A percentile compares a stretch with the other conserved stretches of the same genome.
These are phyloP conservation scores for Tetrapisispora phaffii DNA, from an alignment of 805 yeast species.

Conservation along the genomic window DNA sequence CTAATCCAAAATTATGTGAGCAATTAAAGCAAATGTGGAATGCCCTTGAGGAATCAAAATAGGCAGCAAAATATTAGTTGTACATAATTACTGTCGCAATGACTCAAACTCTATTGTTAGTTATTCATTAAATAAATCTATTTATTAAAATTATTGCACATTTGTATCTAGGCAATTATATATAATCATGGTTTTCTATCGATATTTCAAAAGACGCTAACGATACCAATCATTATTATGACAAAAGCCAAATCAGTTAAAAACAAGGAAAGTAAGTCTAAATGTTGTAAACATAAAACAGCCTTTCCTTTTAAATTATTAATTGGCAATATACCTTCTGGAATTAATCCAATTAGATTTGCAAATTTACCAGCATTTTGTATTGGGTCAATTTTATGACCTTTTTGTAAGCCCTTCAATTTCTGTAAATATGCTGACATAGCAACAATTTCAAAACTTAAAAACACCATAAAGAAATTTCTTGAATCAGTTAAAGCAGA, in stretches of 20 bases:
- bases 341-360: slow-evolving; percentile 24
- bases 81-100: no score
- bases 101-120: background rate
- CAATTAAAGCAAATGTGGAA: slow-evolving; percentile 24
- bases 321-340: slow-evolving; percentile 29
- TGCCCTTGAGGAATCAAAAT: slow-evolving; percentile 15
- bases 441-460: slow-evolving; percentile 28
- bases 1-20: slow-evolving; percentile 18
- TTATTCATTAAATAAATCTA: background rate
- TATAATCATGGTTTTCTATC: background rate
- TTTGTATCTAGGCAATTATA: background rate
- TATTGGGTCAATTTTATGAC: slow-evolving; percentile 19
- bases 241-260: slow-evolving; percentile 28
- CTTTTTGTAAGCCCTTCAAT: slow-evolving; percentile 19
- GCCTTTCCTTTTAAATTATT: slow-evolving; percentile 21
- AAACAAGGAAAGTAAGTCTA: slow-evolving; percentile 28
- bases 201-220: background rate
- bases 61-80: no score
- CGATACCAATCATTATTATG: slow-evolving; percentile 22
- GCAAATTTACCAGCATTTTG: slow-evolving; percentile 24
- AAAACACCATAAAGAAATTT: slow-evolving; percentile 28
- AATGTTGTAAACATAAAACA: slow-evolving; percentile 20
- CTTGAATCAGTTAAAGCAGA: slow-evolving; percentile 16
- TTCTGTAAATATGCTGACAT: slow-evolving; percentile 26
- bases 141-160: background rate